Evolutionary conservation across 2,329 filamentous ascomycete species (phyloP).

Genomic region (Cylindrodendrum hubeiense): DNA sequence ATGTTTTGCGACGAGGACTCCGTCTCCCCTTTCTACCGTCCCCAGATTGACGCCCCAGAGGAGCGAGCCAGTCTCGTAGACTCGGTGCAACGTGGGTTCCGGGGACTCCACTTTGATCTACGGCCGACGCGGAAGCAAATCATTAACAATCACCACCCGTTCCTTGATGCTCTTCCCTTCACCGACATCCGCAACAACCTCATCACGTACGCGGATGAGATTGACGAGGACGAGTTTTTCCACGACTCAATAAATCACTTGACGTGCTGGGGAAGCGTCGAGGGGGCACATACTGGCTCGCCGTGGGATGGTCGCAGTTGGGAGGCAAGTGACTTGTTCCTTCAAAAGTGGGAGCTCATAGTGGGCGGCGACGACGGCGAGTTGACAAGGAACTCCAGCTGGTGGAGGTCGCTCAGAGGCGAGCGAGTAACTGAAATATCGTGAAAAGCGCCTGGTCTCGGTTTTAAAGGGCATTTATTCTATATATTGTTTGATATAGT

Average conservation of each 20-base stretch:
- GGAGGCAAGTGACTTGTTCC: slow-evolving; percentile 45
- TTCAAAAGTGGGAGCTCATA: slow-evolving; percentile 45
- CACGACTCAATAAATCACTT: slow-evolving; percentile 45
- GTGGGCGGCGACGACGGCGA: slow-evolving; percentile 46
- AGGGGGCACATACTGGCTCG: slow-evolving; percentile 41
- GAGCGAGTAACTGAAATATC: slow-evolving; percentile 38
- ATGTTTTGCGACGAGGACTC: slow-evolving; percentile 43
- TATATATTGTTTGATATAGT: background rate
- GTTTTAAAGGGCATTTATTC: background rate
- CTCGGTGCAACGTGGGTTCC: slow-evolving; percentile 37
- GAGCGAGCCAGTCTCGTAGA: slow-evolving; percentile 29
- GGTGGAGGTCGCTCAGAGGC: slow-evolving; percentile 46
- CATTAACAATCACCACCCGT: slow-evolving; percentile 42
- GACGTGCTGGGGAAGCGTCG: slow-evolving; percentile 45
- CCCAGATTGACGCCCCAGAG: slow-evolving; percentile 26
- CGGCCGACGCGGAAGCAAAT: slow-evolving; percentile 43
- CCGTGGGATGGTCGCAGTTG: slow-evolving; percentile 47
- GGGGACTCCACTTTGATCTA: slow-evolving; percentile 42
- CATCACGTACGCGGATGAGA: slow-evolving; percentile 35
- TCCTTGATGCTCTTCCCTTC: slow-evolving; percentile 44
- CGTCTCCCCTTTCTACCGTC: slow-evolving; percentile 41
- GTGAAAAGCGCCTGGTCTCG: background rate
- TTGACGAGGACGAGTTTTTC: slow-evolving; percentile 47
- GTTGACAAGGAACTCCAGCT: slow-evolving; percentile 44
- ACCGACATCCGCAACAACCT: slow-evolving; percentile 43